Evolutionary conservation across 2,329 filamentous ascomycete genomes (phyloP).

Genomic region (Bertia moriformis): DNA sequence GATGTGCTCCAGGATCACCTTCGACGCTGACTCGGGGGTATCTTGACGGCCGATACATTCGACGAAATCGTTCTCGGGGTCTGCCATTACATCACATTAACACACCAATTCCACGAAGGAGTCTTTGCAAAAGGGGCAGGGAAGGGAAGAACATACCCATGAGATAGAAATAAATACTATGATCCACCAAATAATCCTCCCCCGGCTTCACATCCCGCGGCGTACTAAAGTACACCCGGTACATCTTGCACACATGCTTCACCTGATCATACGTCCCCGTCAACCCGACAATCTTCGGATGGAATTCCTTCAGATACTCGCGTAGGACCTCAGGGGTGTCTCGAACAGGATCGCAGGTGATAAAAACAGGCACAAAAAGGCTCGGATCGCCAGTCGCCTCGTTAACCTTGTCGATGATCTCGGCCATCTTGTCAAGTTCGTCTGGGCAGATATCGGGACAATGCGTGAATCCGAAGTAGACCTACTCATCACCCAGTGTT

Average conservation of each 20-base stretch:
- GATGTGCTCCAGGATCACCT: conserved; percentile 75
- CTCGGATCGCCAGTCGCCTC: conserved; percentile 24
- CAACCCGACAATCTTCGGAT: conserved; percentile 69
- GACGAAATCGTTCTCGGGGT: conserved; percentile 94
- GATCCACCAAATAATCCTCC: conserved; percentile 93
- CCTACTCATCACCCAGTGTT: not conserved
- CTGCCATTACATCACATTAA: conserved; percentile 17
- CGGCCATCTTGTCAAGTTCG: conserved; percentile 98
- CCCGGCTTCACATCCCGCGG: conserved; percentile 76
- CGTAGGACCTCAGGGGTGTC: conserved; percentile 77
- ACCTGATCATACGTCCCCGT: conserved; percentile 90
- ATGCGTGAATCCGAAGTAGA: conserved; percentile 93
- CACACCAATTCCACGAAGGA: not conserved
- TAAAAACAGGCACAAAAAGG: conserved; percentile 66
- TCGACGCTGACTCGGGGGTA: conserved; percentile 71
- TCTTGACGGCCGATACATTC: conserved; percentile 92
- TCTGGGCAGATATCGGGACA: conserved; percentile 98
- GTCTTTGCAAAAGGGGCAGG: not conserved
- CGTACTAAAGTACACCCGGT: conserved; percentile 93
- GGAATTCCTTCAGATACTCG: conserved; percentile 81
- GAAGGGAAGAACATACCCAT: conserved; percentile 55
- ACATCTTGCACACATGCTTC: conserved; percentile 86
- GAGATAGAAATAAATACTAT: conserved; percentile 98
- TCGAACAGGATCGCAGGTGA: conserved; percentile 86
- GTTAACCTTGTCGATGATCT: conserved; percentile 67